Conservation (phyloP, 371 early-diverging fungal species). For the Mortierella sp. region DNA sequence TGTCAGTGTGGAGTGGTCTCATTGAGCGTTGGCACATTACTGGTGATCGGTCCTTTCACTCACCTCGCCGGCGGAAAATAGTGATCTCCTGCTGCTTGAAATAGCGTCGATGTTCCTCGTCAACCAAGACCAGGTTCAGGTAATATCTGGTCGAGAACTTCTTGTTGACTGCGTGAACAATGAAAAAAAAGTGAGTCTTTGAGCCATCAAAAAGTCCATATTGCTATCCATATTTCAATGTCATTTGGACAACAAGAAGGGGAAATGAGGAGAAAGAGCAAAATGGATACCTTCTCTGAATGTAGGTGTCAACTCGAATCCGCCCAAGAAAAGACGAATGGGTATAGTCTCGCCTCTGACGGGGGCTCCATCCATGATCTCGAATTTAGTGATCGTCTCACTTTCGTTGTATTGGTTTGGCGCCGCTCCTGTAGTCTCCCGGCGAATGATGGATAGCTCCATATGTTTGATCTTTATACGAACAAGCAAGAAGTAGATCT, state of each 20-base stretch:
- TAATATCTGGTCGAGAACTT: slow-evolving; percentile 97
- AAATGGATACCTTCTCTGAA: slow-evolving; percentile 60
- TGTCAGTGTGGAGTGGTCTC: not conserved
- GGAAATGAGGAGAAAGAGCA: too few relatives aligned
- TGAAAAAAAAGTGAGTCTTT: not conserved
- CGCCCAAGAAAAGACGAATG: slow-evolving; percentile 95
- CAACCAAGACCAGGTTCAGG: slow-evolving; percentile 94
- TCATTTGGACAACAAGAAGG: not conserved
- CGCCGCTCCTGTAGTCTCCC: slow-evolving; percentile 96
- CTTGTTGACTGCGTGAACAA: slow-evolving; percentile 79
- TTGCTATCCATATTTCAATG: not conserved
- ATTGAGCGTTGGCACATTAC: not conserved
- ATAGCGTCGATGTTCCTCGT: slow-evolving; percentile 97
- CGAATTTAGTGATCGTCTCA: slow-evolving; percentile 97
- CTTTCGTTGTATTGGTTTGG: slow-evolving; percentile 98
- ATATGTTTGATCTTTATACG: slow-evolving; percentile 99
- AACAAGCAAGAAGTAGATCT: slow-evolving; percentile 98
- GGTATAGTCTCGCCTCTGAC: slow-evolving; percentile 98
- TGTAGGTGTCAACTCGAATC: slow-evolving; percentile 96
- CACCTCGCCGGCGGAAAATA: slow-evolving; percentile 70
- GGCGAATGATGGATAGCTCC: slow-evolving; percentile 97
- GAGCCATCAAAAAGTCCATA: not conserved
- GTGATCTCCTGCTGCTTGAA: slow-evolving; percentile 97
- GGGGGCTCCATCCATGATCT: slow-evolving; percentile 99
- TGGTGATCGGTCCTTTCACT: not conserved